Evolutionary conservation across 1,284 basidiomycete genomes (phyloP).

Genomic region (Pseudozyma sp.): DNA sequence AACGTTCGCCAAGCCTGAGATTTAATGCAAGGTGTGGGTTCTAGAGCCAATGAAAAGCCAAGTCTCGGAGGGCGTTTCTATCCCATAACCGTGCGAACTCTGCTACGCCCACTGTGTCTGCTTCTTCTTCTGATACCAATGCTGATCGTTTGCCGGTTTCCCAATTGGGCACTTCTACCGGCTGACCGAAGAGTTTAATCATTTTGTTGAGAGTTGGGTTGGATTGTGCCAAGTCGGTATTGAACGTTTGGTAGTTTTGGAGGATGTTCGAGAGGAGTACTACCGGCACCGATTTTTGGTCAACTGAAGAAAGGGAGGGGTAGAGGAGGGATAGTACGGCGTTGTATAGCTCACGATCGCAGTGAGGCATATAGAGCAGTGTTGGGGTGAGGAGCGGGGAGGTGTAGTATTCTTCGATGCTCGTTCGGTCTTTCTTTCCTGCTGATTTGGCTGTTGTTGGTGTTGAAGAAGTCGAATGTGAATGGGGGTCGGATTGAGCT

Average conservation of each 20-base stretch:
- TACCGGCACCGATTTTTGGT: background rate
- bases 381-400: background rate
- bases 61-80: constrained; percentile 28
- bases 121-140: background rate
- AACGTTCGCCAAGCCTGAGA: background rate
- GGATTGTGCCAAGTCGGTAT: background rate
- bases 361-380: constrained; percentile 48
- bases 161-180: constrained; percentile 20
- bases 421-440: background rate
- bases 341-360: constrained; percentile 42
- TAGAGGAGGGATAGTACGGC: constrained; percentile 13
- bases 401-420: constrained; percentile 13
- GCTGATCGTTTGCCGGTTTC: background rate
- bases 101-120: background rate
- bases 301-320: background rate
- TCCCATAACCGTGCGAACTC: constrained; percentile 16
- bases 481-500: no score
- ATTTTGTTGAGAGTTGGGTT: constrained; percentile 6
- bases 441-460: background rate
- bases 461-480: background rate
- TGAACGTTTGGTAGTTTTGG: constrained; percentile 14
- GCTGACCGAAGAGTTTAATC: background rate
- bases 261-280: constrained; percentile 32
- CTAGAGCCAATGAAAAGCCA: constrained; percentile 37
- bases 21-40: background rate